Evolutionary conservation across 2,329 filamentous ascomycete species (phyloP), one percentile per base, ranked within the genome.

Genomic region (Neophaeococcomyces aloes): DNA sequence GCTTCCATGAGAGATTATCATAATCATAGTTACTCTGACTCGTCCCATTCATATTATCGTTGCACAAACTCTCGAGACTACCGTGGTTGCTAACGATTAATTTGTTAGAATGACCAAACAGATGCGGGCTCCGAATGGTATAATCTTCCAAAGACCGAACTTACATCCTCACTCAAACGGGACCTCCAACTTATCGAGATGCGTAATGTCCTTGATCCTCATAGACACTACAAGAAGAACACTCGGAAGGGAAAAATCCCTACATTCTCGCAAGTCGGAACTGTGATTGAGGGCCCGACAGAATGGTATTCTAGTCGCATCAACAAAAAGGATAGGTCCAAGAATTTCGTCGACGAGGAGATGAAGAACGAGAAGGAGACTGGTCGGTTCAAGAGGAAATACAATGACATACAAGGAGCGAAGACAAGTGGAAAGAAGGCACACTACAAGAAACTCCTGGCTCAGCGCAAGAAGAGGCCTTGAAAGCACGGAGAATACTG

Each of bases 141-240:
- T 67, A 76, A 93, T 56, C 71, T 98, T 42, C 88, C 88, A 4
- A 80, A 80, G 56, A 95, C 89, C 19, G 72, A 85, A 39, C 65
- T 94, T 39, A 94, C 87, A 0, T 78, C 86, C 7, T 80, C 93
- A 58, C 71, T 95, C 49, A 94, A 88, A 65, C 76, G 86, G 54
- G 89, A 98, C 60, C 71, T 95, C 39, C 87, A 95, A 63, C 70
- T 96, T 8, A 70, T 98, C 47, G 81, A 86, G 52, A 89, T 95
- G 82, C 79, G 91, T 61, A 81, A 80, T 44, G 81, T 94, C 15
- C 72, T 96, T 17, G 89, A 96, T 53, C 81, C 87, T 1, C 89
- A 96, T 61, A 74, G 83, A 38, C 83, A 89, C 57, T 94, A 94
- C 71, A 93, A 89, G 62, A 96, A 95, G 63, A 75, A 68, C 39